Base-by-base conservation (phyloP, 441 rosid species). In the Populus hybrid region DNA sequence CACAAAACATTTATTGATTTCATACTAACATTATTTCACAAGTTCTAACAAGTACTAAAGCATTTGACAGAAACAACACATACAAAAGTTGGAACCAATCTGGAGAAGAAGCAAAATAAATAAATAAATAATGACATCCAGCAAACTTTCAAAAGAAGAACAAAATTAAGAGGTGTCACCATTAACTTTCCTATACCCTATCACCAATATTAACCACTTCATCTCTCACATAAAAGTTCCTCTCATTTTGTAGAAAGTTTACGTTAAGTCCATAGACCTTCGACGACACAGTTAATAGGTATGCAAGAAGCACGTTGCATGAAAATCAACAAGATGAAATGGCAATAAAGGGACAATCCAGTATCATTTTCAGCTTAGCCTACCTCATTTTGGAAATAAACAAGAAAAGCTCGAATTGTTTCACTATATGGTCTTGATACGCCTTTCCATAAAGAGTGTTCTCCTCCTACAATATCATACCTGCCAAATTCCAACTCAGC, bases 301-400 rank as follows among this genome's bases (percentile, higher is more conserved):
- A 38, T 6, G 61, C 31, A 73, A 74, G 40, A 11, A 24, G 20
- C 3, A 36, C 8, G 45, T 24, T 2, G 11, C 8, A 31, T 3
- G 7, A 50, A 64, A 53, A 31, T 7, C 9, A 3, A 31, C 8
- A 33, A 2, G 3, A 71, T 42, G 24, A 35, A 69, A 71, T 68
- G 35, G 64, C 68, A 24, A 56, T 66, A 68, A 20, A 65, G 76
- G 24, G 7, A 50, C 12, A 24, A 42, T 18, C 36, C 31, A 20
- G 68, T 42, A 29, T 23, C 20, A 24, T 38, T 50, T 73, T 59
- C 24, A 70, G n/a, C 28, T 56, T 33, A 66, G 53, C 74, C 29
- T 77, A 93, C 97, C 97, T 95, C 99, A 72, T 91, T 93, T 82
- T 95, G 99, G 84, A 95, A 95, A 86, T 95, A 93, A 64, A 88